These are phyloP conservation scores for Triglochin maritima DNA, from an alignment of 106 monocot species.

Conservation along the genomic window DNA sequence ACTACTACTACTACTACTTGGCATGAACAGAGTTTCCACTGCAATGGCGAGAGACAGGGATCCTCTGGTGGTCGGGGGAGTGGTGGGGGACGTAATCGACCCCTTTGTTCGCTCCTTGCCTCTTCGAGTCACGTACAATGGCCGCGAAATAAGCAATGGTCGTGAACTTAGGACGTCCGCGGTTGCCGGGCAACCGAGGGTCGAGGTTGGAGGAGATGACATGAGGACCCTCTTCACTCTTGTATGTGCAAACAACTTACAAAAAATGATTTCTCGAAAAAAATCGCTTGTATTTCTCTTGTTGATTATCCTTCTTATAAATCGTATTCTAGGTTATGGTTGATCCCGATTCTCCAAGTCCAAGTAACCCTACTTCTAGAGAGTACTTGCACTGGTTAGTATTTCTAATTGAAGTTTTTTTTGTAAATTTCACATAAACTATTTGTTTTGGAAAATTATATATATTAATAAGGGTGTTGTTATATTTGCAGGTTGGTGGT, in stretches of 20 bases:
- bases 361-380: constrained; percentile 7
- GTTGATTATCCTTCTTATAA: too few relatives aligned
- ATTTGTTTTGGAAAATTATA: not conserved
- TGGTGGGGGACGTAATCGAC: constrained; percentile 68
- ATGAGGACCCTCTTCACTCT: constrained; percentile 49
- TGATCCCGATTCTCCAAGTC: constrained; percentile 9
- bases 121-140: constrained; percentile 39
- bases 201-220: constrained; percentile 43
- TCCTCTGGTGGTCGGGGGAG: constrained; percentile 54
- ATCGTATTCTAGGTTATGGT: constrained; percentile 8
- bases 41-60: constrained; percentile 20
- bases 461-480: not conserved
- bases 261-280: too few relatives aligned
- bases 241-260: constrained; percentile 13
- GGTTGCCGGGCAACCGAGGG: constrained; percentile 33
- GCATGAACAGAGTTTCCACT: not conserved
- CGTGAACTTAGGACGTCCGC: constrained; percentile 48
- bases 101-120: constrained; percentile 39
- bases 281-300: too few relatives aligned
- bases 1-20: not conserved
- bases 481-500: constrained; percentile 7
- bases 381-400: constrained; percentile 14
- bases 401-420: not conserved
- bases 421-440: not conserved
- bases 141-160: constrained; percentile 59